Conservation (phyloP, 2,329 filamentous ascomycete genomes). For the Botrytis pseudocinerea region DNA sequence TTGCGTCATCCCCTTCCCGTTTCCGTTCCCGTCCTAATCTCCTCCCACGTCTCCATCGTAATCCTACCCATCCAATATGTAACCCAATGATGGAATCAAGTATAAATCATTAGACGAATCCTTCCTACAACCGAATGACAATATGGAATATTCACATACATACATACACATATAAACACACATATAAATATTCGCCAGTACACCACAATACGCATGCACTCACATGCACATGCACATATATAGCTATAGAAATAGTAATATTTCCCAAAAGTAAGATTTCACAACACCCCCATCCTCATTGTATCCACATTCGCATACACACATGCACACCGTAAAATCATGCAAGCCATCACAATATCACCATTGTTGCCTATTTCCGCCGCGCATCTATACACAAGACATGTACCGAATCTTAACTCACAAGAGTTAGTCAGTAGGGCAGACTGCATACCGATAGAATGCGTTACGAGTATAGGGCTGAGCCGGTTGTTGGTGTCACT, state of each 20-base stretch:
- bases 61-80: not conserved
- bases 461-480: not conserved
- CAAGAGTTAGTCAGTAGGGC: not conserved
- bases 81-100: not conserved
- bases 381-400: not conserved
- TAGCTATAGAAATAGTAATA: not conserved
- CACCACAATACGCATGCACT: not conserved
- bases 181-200: not conserved
- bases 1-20: not conserved
- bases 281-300: not conserved
- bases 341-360: not conserved
- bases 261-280: not conserved
- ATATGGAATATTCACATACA: not conserved
- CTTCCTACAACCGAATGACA: rapidly evolving
- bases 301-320: not conserved
- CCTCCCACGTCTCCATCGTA: not conserved
- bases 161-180: not conserved
- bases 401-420: not conserved
- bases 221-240: not conserved
- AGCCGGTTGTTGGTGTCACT: not conserved
- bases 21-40: not conserved
- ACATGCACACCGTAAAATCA: not conserved
- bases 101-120: not conserved
- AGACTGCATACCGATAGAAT: not conserved
- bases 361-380: not conserved